Percentiles rank a stretch among this genome's conserved stretches.
Evolutionary conservation across 75 land plant genomes (phyloP).

Genomic region (Chamaecyparis obtusa): DNA sequence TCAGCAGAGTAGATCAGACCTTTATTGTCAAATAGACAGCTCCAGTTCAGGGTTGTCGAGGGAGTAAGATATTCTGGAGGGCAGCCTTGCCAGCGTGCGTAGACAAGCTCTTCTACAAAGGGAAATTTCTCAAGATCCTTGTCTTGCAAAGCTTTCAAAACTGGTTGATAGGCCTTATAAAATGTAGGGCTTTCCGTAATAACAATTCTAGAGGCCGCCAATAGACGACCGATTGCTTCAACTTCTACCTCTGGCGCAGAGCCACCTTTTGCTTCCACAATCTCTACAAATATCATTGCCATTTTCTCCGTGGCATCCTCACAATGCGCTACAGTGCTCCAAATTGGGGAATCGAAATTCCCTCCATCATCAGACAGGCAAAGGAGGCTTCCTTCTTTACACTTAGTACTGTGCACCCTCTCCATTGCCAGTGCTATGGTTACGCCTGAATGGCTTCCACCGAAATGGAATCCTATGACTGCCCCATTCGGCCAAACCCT

Average conservation of each 20-base stretch:
- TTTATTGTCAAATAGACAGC: slow-evolving; percentile 11
- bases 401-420: background rate
- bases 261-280: background rate
- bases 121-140: slow-evolving; percentile 21
- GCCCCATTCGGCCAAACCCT: slow-evolving; percentile 11
- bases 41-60: slow-evolving; percentile 12
- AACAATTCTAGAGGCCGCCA: slow-evolving; percentile 9
- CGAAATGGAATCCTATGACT: slow-evolving; percentile 9
- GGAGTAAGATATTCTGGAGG: slow-evolving; percentile 21
- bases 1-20: background rate
- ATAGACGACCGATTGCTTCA: background rate
- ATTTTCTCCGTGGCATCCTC: slow-evolving; percentile 1
- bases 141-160: slow-evolving; percentile 18
- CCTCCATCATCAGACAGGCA: slow-evolving; percentile 19
- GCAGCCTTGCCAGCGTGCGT: background rate
- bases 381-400: slow-evolving; percentile 14
- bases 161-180: slow-evolving; percentile 25
- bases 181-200: slow-evolving; percentile 29
- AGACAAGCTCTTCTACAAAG: slow-evolving; percentile 22
- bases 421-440: slow-evolving; percentile 5
- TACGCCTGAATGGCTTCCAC: slow-evolving; percentile 6
- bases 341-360: slow-evolving; percentile 18
- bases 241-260: background rate
- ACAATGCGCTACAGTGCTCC: slow-evolving; percentile 12
- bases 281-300: slow-evolving; percentile 5